Evolutionary conservation across 768 basidiomycete species (phyloP), one percentile per base, ranked within the genome.

Genomic region (Xerocomus brunneocitrinus): DNA sequence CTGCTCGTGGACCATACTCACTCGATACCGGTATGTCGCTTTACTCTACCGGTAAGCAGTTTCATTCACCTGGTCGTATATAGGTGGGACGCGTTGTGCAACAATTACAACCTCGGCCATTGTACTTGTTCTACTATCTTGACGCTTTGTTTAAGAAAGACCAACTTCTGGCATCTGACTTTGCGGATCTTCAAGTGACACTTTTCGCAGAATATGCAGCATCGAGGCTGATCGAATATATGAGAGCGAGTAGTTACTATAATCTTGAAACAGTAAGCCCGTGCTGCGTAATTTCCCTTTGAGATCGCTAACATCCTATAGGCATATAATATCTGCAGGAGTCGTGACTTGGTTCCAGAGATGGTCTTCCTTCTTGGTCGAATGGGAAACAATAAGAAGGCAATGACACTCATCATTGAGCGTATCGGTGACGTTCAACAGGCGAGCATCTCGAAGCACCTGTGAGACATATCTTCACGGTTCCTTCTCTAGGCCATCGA

Each of bases 311-410:
- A 59, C 45, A 34, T 28, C 24, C 7, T 52, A 6, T 55, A 94
- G 89, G 95, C 95, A 14, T 98, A 93, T 66, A 75, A 79, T 45
- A 83, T 92, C 24, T 98, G 94, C 67, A 83, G 85, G 62, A 82
- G 84, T 48, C 82, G 85, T 22, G 93, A 95, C 64, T 77, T 93
- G 28, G 94, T 99, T 0, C 84, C 84, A 0, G 97, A 98, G 72
- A 95, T 97, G 92, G 95, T 99, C 16, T 99, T 95, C 73, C 78
- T 98, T 0, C 82, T 98, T 1, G 97, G 95, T 0, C 82, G 91
- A 28, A 98, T 98, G 95, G 97, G 97, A 8, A 91, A 98, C 70
- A 97, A 97, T 70, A 95, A 94, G 76, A 80, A 91, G 62, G 97
- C 95, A 2, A 70, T 99, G 56, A 89, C 84, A 54, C 80, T 99